phyloP scores from a whole-genome alignment of 768 basidiomycete genomes.

The Gloeopeniophorella convolvens region DNA sequence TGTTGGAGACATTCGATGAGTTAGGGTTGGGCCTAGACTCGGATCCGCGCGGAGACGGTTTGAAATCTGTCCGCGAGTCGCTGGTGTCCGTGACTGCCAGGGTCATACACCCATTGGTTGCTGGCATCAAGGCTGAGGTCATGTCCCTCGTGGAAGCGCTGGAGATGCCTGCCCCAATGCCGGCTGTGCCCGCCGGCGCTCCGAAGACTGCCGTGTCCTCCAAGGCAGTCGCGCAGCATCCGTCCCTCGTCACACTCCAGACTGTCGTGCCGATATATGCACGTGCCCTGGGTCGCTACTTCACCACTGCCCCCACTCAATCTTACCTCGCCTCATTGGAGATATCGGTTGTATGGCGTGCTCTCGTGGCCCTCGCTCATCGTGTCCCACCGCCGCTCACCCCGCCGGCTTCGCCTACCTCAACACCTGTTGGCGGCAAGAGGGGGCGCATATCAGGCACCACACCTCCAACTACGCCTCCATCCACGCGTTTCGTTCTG shows the following conservation, averaged over 20 bases:
- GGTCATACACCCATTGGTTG: conserved; percentile 58
- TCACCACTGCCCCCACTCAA: conserved; percentile 48
- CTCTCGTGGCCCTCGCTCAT: conserved; percentile 62
- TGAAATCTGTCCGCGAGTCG: conserved; percentile 64
- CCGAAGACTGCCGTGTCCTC: conserved; percentile 1
- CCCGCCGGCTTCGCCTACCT: conserved; percentile 34
- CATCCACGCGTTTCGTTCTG: conserved; percentile 53
- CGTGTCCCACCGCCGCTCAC: conserved; percentile 38
- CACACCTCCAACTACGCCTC: conserved; percentile 51
- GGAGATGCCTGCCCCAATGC: conserved; percentile 34
- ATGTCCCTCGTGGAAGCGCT: conserved; percentile 56
- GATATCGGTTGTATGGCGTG: conserved; percentile 70
- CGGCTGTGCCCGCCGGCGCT: not conserved
- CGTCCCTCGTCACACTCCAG: conserved; percentile 55
- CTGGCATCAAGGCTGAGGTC: conserved; percentile 54
- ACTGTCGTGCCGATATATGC: conserved; percentile 56
- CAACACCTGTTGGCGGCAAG: conserved; percentile 25
- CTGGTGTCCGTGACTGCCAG: conserved; percentile 62
- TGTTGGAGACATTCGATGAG: conserved; percentile 65
- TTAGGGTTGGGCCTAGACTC: conserved; percentile 54
- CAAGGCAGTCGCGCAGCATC: conserved; percentile 33
- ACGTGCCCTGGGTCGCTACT: conserved; percentile 50
- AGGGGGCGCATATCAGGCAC: conserved; percentile 30
- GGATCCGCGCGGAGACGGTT: conserved; percentile 58
- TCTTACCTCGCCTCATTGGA: conserved; percentile 60